Conservation (phyloP, 2,329 filamentous ascomycete genomes). For the Graphium sp. region DNA sequence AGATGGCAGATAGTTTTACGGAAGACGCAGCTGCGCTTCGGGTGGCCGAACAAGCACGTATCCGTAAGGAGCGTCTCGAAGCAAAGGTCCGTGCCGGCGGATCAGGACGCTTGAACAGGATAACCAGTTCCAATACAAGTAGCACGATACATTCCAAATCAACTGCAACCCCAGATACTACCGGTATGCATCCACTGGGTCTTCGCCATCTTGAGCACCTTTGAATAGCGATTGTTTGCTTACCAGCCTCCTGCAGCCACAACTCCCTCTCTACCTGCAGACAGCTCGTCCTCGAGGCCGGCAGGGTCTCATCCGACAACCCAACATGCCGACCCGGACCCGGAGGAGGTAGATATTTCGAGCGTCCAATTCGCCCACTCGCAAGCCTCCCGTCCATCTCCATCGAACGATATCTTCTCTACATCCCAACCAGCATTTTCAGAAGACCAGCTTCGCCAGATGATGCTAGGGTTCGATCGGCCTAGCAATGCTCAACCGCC, state of each 20-base stretch:
- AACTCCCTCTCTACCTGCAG: neutral
- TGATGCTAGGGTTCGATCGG: constrained; percentile 42
- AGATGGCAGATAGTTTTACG: too few species aligned
- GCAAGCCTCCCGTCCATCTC: constrained; percentile 6
- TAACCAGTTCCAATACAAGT: constrained; percentile 57
- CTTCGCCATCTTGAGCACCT: neutral
- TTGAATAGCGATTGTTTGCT: neutral
- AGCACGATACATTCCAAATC: too few species aligned
- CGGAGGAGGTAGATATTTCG: constrained; percentile 68
- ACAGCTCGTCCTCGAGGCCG: constrained; percentile 13
- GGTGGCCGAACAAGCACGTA: constrained; percentile 48
- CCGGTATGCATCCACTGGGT: too few species aligned
- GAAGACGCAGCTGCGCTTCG: constrained; percentile 29
- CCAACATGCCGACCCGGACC: constrained; percentile 31
- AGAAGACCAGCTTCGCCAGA: constrained; percentile 46
- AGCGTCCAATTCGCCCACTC: constrained; percentile 48
- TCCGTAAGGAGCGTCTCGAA: constrained; percentile 64
- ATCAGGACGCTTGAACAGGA: constrained; percentile 53
- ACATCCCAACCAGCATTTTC: constrained; percentile 21
- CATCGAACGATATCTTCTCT: constrained; percentile 12
- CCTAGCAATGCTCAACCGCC: constrained; percentile 10
- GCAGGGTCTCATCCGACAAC: constrained; percentile 9
- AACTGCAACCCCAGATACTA: too few species aligned
- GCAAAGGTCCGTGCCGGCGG: constrained; percentile 63
- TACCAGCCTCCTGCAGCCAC: neutral